Percentiles rank a stretch among this genome's conserved stretches.
These are phyloP conservation scores for Globisporangium recalcitrans DNA, from an alignment of 352 stramenopile species.

Conservation along the genomic window DNA sequence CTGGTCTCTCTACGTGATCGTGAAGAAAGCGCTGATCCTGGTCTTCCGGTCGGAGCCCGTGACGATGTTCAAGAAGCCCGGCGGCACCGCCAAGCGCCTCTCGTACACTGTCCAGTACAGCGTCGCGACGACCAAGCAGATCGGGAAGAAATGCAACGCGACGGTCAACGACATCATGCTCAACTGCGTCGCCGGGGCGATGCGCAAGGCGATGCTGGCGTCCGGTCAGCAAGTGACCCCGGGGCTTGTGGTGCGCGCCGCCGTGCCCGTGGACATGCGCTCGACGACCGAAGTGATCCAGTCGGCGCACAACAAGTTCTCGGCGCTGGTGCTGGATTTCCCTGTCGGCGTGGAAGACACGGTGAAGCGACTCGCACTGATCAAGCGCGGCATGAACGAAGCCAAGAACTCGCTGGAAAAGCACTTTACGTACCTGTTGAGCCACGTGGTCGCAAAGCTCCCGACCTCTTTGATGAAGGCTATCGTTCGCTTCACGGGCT, in stretches of 20 bases:
- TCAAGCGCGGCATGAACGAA: constrained; percentile 58
- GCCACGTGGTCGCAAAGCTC: constrained; percentile 49
- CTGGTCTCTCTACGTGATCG: constrained; percentile 61
- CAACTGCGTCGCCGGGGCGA: constrained; percentile 66
- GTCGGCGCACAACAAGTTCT: constrained; percentile 73
- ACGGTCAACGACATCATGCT: constrained; percentile 84
- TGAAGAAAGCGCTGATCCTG: constrained; percentile 41
- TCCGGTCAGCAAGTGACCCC: constrained; percentile 30
- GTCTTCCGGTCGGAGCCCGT: constrained; percentile 46
- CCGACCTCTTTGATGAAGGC: constrained; percentile 44
- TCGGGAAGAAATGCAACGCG: constrained; percentile 59
- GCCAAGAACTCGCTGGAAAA: constrained; percentile 81
- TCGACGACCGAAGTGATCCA: constrained; percentile 54
- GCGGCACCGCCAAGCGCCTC: constrained; percentile 55
- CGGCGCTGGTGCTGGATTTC: constrained; percentile 68
- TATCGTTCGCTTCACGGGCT: constrained; percentile 50
- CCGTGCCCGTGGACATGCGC: constrained; percentile 78
- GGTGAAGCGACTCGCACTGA: constrained; percentile 38
- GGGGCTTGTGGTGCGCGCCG: constrained; percentile 53
- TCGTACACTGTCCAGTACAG: constrained; percentile 73
- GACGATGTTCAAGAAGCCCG: constrained; percentile 62
- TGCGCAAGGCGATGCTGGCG: constrained; percentile 60
- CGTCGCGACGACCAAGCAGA: constrained; percentile 61
- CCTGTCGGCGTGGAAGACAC: constrained; percentile 49
- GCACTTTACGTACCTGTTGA: constrained; percentile 63